phyloP scores from a whole-genome alignment of 2,329 filamentous ascomycete genomes.

The Daldinia sp. region DNA sequence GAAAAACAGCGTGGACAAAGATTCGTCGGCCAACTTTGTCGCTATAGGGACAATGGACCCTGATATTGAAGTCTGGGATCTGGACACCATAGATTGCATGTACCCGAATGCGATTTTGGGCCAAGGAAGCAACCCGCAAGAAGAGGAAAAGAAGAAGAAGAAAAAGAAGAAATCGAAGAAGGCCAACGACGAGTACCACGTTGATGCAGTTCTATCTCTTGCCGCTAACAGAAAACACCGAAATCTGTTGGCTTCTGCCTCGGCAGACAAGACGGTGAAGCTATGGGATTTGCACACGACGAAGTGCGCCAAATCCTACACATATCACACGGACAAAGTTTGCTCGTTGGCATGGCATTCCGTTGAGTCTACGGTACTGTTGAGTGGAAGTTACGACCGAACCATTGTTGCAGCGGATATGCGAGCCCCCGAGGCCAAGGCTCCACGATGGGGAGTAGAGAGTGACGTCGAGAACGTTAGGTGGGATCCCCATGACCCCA shows the following conservation, averaged over 20 bases:
- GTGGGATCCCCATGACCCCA: constrained; percentile 92
- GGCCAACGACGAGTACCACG: constrained; percentile 90
- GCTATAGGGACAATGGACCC: constrained; percentile 97
- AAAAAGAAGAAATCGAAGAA: constrained; percentile 92
- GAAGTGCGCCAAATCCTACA: constrained; percentile 94
- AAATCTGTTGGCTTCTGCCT: constrained; percentile 92
- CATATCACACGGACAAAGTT: constrained; percentile 96
- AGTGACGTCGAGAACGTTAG: constrained; percentile 91
- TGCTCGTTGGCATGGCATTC: constrained; percentile 96
- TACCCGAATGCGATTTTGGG: constrained; percentile 97
- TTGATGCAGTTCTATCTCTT: constrained; percentile 90
- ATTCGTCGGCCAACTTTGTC: constrained; percentile 85
- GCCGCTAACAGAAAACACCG: constrained; percentile 93
- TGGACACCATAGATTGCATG: constrained; percentile 96
- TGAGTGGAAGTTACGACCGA: constrained; percentile 94
- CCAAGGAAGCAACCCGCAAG: constrained; percentile 66
- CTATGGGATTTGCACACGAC: constrained; percentile 95
- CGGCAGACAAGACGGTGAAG: constrained; percentile 96
- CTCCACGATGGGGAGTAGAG: constrained; percentile 89
- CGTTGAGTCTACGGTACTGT: constrained; percentile 82
- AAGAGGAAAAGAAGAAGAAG: constrained; percentile 73
- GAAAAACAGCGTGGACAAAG: constrained; percentile 67
- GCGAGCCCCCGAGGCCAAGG: constrained; percentile 85
- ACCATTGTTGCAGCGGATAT: constrained; percentile 96
- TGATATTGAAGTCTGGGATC: constrained; percentile 98